Percentiles rank a stretch among this genome's conserved stretches.
phyloP scores from a whole-genome alignment of 768 basidiomycete species.

The Boletus speciosus region DNA sequence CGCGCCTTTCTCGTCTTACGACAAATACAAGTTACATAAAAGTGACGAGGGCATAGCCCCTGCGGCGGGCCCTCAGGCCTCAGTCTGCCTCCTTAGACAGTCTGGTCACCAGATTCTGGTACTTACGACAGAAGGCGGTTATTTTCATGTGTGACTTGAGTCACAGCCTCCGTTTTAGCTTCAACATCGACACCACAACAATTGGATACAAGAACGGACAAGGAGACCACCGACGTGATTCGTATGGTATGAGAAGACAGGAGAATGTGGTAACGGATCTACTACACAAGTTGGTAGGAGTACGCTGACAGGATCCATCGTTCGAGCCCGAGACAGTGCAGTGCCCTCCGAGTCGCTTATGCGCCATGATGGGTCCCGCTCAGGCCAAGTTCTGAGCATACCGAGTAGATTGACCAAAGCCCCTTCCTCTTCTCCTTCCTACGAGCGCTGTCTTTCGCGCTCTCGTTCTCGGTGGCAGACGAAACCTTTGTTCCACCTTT shows the following conservation, averaged over 20 bases:
- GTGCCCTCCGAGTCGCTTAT: not conserved
- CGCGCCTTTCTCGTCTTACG: no score
- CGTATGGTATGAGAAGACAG: not conserved
- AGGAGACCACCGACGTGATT: not conserved
- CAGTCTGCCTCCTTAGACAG: no score
- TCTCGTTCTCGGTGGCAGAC: constrained; percentile 14
- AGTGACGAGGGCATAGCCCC: no score
- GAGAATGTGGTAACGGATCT: not conserved
- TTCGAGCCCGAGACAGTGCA: not conserved
- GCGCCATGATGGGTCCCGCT: constrained; percentile 6
- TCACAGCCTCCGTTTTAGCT: no score
- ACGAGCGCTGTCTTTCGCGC: not conserved
- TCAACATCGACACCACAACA: no score
- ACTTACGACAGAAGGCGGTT: no score
- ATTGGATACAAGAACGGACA: not conserved
- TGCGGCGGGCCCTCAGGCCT: no score
- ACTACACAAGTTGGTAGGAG: not conserved
- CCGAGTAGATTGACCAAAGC: constrained; percentile 29
- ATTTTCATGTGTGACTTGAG: no score
- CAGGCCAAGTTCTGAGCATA: constrained; percentile 23
- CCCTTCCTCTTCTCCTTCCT: constrained; percentile 25
- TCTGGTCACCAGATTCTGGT: no score
- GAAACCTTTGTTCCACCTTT: constrained; percentile 10
- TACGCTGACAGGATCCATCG: not conserved
- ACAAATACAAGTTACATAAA: no score